A percentile compares a stretch with the other conserved stretches of the same genome.
Evolutionary conservation across 2,329 filamentous ascomycete species (phyloP).

Genomic region (Penicillium expansum): DNA sequence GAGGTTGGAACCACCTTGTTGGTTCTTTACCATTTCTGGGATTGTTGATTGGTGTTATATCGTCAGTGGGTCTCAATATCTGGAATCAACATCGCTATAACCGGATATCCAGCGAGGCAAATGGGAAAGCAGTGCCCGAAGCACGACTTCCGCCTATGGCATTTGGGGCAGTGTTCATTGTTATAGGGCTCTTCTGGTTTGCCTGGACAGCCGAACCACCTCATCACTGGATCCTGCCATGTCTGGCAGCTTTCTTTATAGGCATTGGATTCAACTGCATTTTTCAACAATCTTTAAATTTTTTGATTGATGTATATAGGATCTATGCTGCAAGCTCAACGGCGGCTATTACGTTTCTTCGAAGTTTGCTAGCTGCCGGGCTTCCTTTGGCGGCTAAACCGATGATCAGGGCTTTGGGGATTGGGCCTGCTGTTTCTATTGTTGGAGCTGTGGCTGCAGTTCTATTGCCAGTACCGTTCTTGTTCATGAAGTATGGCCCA

Average conservation of each 20-base stretch:
- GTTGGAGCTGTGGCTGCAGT: conserved; percentile 42
- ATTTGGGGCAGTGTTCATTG: too few species aligned
- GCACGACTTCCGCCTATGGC: too few species aligned
- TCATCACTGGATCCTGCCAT: conserved; percentile 15
- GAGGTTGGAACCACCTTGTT: conserved; percentile 39
- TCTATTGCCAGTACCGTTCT: conserved; percentile 45
- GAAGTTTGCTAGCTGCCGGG: conserved; percentile 41
- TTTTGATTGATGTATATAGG: conserved; percentile 43
- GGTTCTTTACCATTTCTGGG: conserved; percentile 45
- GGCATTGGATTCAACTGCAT: conserved; percentile 48
- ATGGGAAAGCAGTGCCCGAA: too few species aligned
- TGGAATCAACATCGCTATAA: conserved; percentile 44
- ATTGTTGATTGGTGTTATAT: conserved; percentile 45
- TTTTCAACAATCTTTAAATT: conserved; percentile 51
- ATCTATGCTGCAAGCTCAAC: conserved; percentile 45
- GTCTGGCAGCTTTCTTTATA: conserved; percentile 35
- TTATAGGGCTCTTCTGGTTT: too few species aligned
- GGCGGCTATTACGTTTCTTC: conserved; percentile 46
- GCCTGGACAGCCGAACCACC: conserved; percentile 40
- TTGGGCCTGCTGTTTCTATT: conserved; percentile 44
- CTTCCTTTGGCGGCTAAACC: conserved; percentile 40
- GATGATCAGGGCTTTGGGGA: conserved; percentile 43
- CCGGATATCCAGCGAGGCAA: too few species aligned
- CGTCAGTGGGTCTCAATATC: conserved; percentile 42
- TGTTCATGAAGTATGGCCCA: conserved; percentile 48